A percentile compares a stretch with the other conserved stretches of the same genome.
Evolutionary conservation across 257 asterid genomes (phyloP).

Genomic region (Nicotiana undulata): DNA sequence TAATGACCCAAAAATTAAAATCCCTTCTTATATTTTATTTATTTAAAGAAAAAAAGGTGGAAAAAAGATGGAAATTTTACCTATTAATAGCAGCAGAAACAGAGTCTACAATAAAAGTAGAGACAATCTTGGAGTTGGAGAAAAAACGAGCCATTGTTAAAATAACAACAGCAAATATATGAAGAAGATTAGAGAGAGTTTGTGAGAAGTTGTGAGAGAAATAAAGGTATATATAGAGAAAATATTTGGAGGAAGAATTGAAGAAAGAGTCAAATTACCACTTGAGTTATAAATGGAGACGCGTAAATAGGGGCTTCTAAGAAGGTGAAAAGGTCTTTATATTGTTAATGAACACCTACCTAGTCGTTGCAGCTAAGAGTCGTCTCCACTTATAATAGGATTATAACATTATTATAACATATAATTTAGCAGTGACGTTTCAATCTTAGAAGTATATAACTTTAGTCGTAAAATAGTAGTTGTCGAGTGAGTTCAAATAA

Average conservation of each 20-base stretch:
- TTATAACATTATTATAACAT: no score
- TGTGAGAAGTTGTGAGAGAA: not conserved
- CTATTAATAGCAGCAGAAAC: conserved; percentile 21
- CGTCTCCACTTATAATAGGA: not conserved
- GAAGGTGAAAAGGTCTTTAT: not conserved
- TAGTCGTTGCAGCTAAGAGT: not conserved
- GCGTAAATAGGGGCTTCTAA: conserved; percentile 9
- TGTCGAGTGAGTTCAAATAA: no score
- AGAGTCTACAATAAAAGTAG: conserved; percentile 19
- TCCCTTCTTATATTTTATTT: no score
- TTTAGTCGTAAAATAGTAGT: no score
- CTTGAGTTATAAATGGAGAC: not conserved
- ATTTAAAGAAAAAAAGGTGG: accelerated
- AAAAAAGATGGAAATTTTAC: not conserved
- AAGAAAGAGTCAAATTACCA: not conserved
- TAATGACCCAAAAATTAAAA: no score
- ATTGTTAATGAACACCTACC: not conserved
- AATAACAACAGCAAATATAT: not conserved
- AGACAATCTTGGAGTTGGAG: conserved; percentile 20
- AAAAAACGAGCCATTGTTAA: conserved; percentile 30
- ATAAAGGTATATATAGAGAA: not conserved
- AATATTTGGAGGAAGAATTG: not conserved
- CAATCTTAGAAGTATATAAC: no score
- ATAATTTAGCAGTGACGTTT: no score
- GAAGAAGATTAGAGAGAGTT: not conserved